Conservation (phyloP, 2,329 filamentous ascomycete species). For the Aureobasidium sp. region DNA sequence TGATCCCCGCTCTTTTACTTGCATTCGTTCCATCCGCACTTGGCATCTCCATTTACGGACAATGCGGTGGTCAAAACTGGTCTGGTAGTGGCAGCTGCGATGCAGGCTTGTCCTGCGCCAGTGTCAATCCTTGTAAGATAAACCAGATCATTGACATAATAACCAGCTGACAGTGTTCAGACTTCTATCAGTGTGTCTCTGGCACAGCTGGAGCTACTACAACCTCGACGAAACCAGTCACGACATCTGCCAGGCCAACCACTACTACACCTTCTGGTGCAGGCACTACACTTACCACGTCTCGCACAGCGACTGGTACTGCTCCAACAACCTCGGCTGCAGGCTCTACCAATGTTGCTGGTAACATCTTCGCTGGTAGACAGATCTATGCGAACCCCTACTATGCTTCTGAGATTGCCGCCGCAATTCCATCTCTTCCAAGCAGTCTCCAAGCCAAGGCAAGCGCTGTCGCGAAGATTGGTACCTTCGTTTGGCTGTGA, state of each 20-base stretch:
- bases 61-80: conserved; percentile 19
- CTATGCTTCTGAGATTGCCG: conserved; percentile 33
- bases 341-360: conserved; percentile 32
- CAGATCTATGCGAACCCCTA: conserved; percentile 47
- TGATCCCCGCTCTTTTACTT: conserved; percentile 8
- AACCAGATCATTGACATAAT: too few relatives aligned
- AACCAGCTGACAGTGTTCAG: conserved; percentile 9
- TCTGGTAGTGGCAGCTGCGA: conserved; percentile 20
- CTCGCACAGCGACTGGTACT: conserved; percentile 12
- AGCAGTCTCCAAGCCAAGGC: conserved; percentile 24
- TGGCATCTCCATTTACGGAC: conserved; percentile 18
- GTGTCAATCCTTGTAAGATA: conserved; percentile 20
- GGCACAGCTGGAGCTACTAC: conserved; percentile 21
- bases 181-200: conserved; percentile 24
- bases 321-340: conserved; percentile 16
- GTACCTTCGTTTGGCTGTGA: conserved; percentile 11
- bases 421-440: conserved; percentile 3
- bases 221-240: conserved; percentile 22
- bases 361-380: conserved; percentile 47
- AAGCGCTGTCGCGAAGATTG: conserved; percentile 8
- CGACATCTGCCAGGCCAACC: conserved; percentile 13
- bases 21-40: conserved; percentile 17
- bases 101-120: conserved; percentile 19
- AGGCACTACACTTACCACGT: neutral
- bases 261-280: conserved; percentile 10